Percentiles rank a stretch among this genome's conserved stretches.
phyloP scores from a whole-genome alignment of 208 protist species.

The Angomonas desouzai region DNA sequence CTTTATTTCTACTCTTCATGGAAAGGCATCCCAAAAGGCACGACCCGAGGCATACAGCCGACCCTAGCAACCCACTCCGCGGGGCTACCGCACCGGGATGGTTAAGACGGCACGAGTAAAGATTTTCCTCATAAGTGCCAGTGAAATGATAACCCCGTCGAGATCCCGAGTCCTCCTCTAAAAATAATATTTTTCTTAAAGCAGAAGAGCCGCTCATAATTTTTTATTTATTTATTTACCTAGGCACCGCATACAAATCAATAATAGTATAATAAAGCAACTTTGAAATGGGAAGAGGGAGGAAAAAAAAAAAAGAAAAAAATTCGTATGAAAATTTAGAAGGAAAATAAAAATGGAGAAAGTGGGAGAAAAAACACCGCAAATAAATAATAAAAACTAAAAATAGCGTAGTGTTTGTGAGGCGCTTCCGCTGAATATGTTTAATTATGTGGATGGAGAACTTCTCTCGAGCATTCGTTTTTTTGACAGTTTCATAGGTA shows the following conservation, averaged over 20 bases:
- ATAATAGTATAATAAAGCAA: not conserved
- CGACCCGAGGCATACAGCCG: constrained; percentile 41
- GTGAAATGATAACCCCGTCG: constrained; percentile 66
- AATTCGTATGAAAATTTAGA: too few species aligned
- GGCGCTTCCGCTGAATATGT: too few species aligned
- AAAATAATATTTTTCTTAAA: constrained; percentile 66
- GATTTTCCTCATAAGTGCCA: constrained; percentile 52
- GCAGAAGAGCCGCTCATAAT: constrained; percentile 72
- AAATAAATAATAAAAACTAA: too few species aligned
- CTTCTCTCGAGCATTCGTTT: not conserved
- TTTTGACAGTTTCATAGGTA: constrained; percentile 89
- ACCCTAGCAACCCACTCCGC: constrained; percentile 42
- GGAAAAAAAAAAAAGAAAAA: constrained; percentile 23
- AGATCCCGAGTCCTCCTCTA: constrained; percentile 33
- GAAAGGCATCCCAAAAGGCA: constrained; percentile 60
- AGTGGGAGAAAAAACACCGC: not conserved
- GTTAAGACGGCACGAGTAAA: constrained; percentile 32
- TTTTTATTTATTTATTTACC: constrained; percentile 8
- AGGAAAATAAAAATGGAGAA: not conserved
- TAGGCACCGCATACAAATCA: not conserved
- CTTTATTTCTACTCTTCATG: constrained; percentile 73
- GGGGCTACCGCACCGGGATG: constrained; percentile 54
- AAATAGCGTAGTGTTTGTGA: too few species aligned
- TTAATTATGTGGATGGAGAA: not conserved
- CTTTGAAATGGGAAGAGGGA: constrained; percentile 13